Conservation (phyloP, 805 yeast genomes). For the Spathaspora girioi region DNA sequence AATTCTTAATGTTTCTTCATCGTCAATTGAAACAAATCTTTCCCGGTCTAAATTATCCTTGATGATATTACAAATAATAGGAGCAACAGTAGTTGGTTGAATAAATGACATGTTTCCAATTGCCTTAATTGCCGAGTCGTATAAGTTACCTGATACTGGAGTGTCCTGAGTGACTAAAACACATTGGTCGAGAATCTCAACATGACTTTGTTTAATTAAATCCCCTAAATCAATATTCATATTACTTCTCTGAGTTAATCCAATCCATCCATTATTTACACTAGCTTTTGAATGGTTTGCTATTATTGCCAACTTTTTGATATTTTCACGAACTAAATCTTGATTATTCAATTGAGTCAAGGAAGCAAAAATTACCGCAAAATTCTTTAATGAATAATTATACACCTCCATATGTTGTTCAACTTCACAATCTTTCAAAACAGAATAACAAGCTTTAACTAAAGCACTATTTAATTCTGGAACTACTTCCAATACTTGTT, state of each 20-base stretch:
- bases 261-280: slow-evolving; percentile 69
- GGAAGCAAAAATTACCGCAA: slow-evolving; percentile 22
- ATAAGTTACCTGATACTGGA: background rate
- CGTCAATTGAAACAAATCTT: slow-evolving; percentile 35
- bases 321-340: slow-evolving; percentile 13
- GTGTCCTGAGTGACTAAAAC: slow-evolving; percentile 16
- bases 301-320: slow-evolving; percentile 21
- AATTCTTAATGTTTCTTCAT: slow-evolving; percentile 52
- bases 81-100: slow-evolving; percentile 53
- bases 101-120: slow-evolving; percentile 54
- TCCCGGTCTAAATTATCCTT: slow-evolving; percentile 37
- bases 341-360: slow-evolving; percentile 20
- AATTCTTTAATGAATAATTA: slow-evolving; percentile 10
- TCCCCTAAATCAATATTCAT: slow-evolving; percentile 57
- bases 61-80: slow-evolving; percentile 45
- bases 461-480: slow-evolving; percentile 40
- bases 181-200: slow-evolving; percentile 18
- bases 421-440: slow-evolving; percentile 3
- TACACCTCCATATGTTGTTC: background rate
- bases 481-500: slow-evolving; percentile 19
- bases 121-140: slow-evolving; percentile 45
- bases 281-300: slow-evolving; percentile 25
- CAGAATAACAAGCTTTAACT: slow-evolving; percentile 37
- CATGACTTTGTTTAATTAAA: slow-evolving; percentile 35
- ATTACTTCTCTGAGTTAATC: slow-evolving; percentile 55